Conservation (phyloP, 257 asterid genomes). For the Ilex asprella region DNA sequence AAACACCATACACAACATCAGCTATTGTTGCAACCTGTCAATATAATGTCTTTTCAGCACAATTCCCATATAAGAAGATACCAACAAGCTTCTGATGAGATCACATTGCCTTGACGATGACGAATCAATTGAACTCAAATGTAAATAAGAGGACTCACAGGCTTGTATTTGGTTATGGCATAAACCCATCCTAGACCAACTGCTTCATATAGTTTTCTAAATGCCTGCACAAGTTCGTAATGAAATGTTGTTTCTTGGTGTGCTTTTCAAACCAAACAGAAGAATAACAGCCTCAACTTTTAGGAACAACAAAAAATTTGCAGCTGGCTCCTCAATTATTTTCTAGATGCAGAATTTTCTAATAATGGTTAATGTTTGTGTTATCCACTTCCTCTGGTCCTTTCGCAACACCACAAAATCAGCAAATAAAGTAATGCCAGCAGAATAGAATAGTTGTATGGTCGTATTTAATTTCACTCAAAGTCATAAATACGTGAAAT, state of each 20-base stretch:
- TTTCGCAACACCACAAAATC: too few species aligned
- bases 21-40: slow-evolving; percentile 71
- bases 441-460: too few species aligned
- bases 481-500: too few species aligned
- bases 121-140: background rate
- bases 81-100: background rate
- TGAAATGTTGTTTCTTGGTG: background rate
- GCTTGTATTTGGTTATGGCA: slow-evolving; percentile 81
- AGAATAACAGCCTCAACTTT: background rate
- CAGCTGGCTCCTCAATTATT: background rate
- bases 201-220: slow-evolving; percentile 72
- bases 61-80: background rate
- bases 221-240: slow-evolving; percentile 42
- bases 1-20: slow-evolving; percentile 58
- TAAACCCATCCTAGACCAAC: slow-evolving; percentile 92
- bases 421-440: too few species aligned
- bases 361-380: too few species aligned
- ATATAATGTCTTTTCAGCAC: background rate
- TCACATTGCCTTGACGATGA: background rate
- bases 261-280: background rate
- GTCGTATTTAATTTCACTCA: too few species aligned
- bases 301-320: too few species aligned
- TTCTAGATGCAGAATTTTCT: background rate
- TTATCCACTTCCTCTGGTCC: too few species aligned
- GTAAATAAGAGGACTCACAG: slow-evolving; percentile 41